These are phyloP conservation scores for Anethum foeniculum DNA, from an alignment of 140 eudicot species.

Conservation along the genomic window DNA sequence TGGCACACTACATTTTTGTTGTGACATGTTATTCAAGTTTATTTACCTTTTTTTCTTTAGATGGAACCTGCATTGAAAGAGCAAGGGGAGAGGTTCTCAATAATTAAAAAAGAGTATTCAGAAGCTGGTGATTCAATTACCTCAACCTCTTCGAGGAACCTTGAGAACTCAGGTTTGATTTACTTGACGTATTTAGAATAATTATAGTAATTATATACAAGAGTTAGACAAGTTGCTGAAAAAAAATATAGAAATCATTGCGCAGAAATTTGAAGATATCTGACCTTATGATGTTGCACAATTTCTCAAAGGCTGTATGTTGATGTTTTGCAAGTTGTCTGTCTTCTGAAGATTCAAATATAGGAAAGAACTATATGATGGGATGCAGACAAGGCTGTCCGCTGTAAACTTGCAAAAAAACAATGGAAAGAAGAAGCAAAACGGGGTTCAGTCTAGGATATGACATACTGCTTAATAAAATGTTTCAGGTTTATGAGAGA, in stretches of 20 bases:
- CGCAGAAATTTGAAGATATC: background rate
- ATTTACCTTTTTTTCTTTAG: constrained; percentile 16
- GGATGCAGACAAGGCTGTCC: background rate
- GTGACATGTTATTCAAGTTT: background rate
- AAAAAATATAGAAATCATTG: too few species aligned
- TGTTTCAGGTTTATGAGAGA: background rate
- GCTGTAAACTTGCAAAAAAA: constrained; percentile 7
- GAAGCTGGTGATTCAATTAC: constrained; percentile 16
- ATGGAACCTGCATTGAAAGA: constrained; percentile 78
- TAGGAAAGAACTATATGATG: background rate
- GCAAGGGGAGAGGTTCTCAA: constrained; percentile 33
- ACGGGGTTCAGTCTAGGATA: constrained; percentile 60
- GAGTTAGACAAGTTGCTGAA: background rate
- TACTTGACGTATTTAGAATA: constrained; percentile 12
- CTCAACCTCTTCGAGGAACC: constrained; percentile 18
- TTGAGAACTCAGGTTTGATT: constrained; percentile 59
- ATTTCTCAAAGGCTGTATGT: constrained; percentile 18
- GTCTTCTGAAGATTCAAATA: background rate
- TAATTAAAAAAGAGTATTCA: constrained; percentile 17
- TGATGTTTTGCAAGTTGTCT: background rate
- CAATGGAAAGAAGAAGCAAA: constrained; percentile 19
- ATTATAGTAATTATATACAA: background rate
- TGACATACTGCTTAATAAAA: constrained; percentile 13
- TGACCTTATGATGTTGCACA: background rate
- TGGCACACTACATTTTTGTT: background rate